These are phyloP conservation scores for Arthromyces matolae DNA, from an alignment of 768 basidiomycete genomes.

Conservation along the genomic window DNA sequence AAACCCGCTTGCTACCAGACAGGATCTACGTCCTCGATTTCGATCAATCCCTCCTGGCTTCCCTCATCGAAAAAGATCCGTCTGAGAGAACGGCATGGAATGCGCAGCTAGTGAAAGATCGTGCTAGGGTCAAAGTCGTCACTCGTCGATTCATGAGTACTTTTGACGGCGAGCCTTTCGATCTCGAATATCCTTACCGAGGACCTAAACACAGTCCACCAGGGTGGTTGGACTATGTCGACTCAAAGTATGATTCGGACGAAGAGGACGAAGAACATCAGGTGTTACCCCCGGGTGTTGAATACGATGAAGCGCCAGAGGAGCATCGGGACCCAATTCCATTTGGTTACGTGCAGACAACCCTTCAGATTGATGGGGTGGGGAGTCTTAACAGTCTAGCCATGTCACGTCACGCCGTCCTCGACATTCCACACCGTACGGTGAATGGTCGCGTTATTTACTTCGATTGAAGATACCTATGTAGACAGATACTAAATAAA, in stretches of 20 bases:
- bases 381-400: neutral
- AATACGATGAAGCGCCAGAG: constrained; percentile 8
- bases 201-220: neutral
- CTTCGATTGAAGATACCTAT: constrained; percentile 4
- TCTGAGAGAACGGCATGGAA: neutral
- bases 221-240: constrained; percentile 6
- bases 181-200: constrained; percentile 6
- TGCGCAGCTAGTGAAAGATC: neutral
- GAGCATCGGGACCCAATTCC: constrained; percentile 6
- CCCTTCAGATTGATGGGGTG: constrained; percentile 4
- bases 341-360: constrained; percentile 4
- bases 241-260: neutral
- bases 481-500: neutral
- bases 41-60: constrained; percentile 2
- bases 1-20: neutral
- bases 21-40: constrained; percentile 5
- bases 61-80: neutral
- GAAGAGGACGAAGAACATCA: neutral
- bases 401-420: constrained; percentile 1
- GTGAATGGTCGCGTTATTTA: constrained; percentile 7
- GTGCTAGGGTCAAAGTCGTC: neutral
- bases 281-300: neutral
- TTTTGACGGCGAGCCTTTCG: neutral
- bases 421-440: neutral
- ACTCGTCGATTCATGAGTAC: neutral